These are phyloP conservation scores for Dactylorhiza incarnata DNA, from an alignment of 106 monocot genomes.

Conservation along the genomic window DNA sequence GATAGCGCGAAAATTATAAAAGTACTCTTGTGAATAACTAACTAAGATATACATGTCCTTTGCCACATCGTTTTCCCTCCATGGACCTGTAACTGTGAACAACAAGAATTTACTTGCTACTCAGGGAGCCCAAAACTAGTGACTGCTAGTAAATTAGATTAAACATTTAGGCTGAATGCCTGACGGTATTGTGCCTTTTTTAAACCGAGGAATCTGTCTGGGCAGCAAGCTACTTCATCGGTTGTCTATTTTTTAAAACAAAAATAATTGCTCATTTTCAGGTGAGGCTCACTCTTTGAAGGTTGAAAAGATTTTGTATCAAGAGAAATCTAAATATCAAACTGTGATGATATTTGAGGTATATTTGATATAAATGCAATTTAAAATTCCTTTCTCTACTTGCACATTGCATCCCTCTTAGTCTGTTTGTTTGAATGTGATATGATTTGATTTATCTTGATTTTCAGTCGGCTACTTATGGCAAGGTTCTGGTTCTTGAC, in stretches of 20 bases:
- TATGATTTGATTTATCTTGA: neutral
- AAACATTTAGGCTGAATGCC: neutral
- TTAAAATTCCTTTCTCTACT: neutral
- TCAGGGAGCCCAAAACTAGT: no score
- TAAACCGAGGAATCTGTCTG: neutral
- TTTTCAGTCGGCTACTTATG: constrained; percentile 44
- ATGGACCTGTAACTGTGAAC: no score
- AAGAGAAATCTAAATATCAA: constrained; percentile 49
- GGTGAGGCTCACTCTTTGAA: constrained; percentile 58
- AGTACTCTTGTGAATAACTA: no score
- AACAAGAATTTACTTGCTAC: no score
- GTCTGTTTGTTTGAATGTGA: neutral
- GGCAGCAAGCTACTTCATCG: neutral
- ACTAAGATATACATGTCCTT: no score
- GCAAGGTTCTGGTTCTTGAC: constrained; percentile 53
- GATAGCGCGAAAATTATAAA: no score
- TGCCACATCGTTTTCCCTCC: no score
- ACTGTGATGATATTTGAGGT: constrained; percentile 51
- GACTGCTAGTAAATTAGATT: neutral
- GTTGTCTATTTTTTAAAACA: neutral
- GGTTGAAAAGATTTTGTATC: constrained; percentile 38
- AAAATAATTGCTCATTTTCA: constrained; percentile 5
- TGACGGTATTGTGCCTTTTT: neutral
- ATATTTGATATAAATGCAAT: neutral
- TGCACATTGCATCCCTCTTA: neutral